A percentile compares a stretch with the other conserved stretches of the same genome.
Evolutionary conservation across 208 protist genomes (phyloP).

Genomic region (Acanthamoeba royreba): DNA sequence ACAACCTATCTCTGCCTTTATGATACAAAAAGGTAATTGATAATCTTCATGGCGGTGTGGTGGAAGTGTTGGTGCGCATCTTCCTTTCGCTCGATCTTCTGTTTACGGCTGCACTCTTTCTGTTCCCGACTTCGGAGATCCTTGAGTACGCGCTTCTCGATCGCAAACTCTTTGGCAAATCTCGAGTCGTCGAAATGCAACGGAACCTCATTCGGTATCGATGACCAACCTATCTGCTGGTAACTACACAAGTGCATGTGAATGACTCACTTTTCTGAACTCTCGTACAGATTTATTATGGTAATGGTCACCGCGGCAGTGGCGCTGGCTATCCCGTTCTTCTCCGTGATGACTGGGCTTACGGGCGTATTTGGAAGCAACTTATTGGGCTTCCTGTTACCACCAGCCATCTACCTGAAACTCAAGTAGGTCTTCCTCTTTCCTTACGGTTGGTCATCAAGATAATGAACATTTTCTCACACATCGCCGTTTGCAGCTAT

Average conservation of each 20-base stretch:
- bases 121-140: not conserved
- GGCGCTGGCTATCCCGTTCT: conserved; percentile 17
- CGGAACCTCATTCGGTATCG: not conserved
- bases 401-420: not conserved
- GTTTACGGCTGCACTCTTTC: not conserved
- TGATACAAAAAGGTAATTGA: not conserved
- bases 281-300: not conserved
- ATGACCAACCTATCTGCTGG: not conserved
- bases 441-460: no score
- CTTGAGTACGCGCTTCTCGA: not conserved
- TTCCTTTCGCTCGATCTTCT: conserved; percentile 24
- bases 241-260: not conserved
- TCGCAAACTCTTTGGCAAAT: not conserved
- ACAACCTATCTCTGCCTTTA: not conserved
- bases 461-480: no score
- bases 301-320: not conserved
- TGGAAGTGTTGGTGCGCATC: not conserved
- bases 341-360: conserved; percentile 26
- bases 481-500: no score
- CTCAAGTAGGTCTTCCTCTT: not conserved
- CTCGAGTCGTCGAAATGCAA: not conserved
- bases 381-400: not conserved
- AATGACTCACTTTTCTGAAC: not conserved
- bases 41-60: not conserved
- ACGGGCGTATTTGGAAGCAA: conserved; percentile 14